Conservation (phyloP, 768 basidiomycete genomes). For the Mycena haematopus region DNA sequence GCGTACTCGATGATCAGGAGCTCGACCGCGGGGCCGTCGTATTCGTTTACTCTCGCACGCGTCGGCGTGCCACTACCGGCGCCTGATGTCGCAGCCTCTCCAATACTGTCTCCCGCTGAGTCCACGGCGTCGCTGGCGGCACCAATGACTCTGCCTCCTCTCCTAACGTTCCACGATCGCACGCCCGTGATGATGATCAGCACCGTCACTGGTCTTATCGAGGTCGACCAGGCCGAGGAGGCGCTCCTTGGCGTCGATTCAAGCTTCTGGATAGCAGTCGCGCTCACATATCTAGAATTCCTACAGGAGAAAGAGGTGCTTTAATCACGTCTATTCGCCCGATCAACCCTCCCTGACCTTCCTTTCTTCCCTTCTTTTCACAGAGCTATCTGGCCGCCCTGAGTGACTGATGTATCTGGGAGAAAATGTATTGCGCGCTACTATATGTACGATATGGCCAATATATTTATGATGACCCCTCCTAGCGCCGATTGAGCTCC, state of each 20-base stretch:
- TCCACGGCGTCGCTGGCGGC: conserved; percentile 30
- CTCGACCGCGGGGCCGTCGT: conserved; percentile 60
- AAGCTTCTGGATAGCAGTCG: conserved; percentile 80
- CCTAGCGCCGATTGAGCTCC: conserved; percentile 21
- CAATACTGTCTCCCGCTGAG: conserved; percentile 19
- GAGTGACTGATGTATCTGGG: conserved; percentile 38
- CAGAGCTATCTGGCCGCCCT: conserved; percentile 66
- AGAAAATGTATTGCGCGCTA: conserved; percentile 6
- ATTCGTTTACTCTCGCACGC: conserved; percentile 64
- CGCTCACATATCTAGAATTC: conserved; percentile 79
- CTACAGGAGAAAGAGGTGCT: conserved; percentile 76
- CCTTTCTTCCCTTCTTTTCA: not conserved
- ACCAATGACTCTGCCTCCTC: conserved; percentile 42
- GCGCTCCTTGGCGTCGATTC: conserved; percentile 70
- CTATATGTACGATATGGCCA: conserved; percentile 20
- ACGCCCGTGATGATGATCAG: conserved; percentile 70
- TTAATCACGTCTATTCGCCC: not conserved
- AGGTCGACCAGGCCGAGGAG: conserved; percentile 64
- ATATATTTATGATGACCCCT: conserved; percentile 14
- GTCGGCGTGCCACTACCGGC: conserved; percentile 32
- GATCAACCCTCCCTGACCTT: conserved; percentile 6
- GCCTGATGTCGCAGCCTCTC: conserved; percentile 20
- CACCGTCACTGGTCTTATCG: conserved; percentile 66
- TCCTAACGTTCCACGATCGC: conserved; percentile 74
- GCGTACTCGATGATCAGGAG: conserved; percentile 73